Conservation (phyloP, 139 green algal species). For the Gonium pectorale region DNA sequence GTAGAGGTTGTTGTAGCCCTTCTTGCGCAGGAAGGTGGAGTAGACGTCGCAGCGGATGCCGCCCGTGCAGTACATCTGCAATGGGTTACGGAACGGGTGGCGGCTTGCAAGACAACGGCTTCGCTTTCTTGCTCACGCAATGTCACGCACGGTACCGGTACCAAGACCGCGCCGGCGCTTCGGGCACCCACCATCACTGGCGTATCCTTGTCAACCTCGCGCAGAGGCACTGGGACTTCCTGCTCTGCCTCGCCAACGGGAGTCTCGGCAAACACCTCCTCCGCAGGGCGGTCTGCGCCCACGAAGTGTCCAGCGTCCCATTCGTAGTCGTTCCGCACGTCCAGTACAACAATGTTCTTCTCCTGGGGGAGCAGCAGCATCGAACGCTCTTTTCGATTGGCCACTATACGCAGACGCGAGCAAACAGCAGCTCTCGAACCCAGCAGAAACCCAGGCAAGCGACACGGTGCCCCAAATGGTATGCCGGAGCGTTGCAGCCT, state of each 20-base stretch:
- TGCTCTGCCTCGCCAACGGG: constrained; percentile 64
- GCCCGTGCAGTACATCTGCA: constrained; percentile 99
- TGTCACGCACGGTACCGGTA: no score
- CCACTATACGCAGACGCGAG: no score
- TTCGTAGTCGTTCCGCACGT: constrained; percentile 98
- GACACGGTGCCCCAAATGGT: no score
- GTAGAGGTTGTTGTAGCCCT: constrained; percentile 95
- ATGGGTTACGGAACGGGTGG: no score
- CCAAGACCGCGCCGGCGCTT: no score
- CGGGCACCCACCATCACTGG: constrained; percentile 87
- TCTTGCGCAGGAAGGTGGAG: constrained; percentile 86
- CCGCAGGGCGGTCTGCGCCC: constrained; percentile 74
- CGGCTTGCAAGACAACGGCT: no score
- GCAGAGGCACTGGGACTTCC: constrained; percentile 72
- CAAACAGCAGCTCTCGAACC: no score
- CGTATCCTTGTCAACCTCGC: constrained; percentile 66
- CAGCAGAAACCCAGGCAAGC: no score
- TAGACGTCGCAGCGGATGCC: constrained; percentile 99
- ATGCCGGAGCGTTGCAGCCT: no score
- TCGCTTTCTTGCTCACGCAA: no score
- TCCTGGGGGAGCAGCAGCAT: no score
- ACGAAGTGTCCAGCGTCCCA: constrained; percentile 98
- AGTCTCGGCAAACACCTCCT: constrained; percentile 94
- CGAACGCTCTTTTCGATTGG: no score
- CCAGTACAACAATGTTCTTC: constrained; percentile 85